phyloP scores from a whole-genome alignment of 106 monocot species.

The Dactylorhiza incarnata region DNA sequence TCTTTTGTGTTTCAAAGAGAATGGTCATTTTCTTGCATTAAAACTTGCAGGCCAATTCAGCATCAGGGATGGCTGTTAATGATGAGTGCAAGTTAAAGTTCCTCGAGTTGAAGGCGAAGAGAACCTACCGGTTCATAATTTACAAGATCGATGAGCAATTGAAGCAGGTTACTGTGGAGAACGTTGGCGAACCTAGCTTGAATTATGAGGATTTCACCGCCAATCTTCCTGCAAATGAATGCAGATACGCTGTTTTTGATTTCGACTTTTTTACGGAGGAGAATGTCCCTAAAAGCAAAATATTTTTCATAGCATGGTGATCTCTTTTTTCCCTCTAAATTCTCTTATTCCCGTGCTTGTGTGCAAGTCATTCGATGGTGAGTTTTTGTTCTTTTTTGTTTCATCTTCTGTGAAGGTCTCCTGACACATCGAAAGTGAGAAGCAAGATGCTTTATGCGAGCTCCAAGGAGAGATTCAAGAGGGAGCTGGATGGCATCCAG shows the following conservation, averaged over 20 bases:
- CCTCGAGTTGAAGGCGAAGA: conserved; percentile 7
- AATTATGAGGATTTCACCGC: conserved; percentile 18
- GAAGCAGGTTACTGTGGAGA: conserved; percentile 18
- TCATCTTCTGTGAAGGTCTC: neutral
- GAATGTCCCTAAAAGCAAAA: conserved; percentile 11
- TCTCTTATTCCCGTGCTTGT: neutral
- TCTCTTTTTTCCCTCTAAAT: neutral
- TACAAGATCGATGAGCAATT: conserved; percentile 21
- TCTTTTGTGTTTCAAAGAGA: neutral
- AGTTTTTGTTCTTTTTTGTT: neutral
- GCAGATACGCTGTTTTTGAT: conserved; percentile 22
- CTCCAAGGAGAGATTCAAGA: conserved; percentile 11
- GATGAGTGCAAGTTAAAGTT: conserved; percentile 6
- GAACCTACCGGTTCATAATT: conserved; percentile 7
- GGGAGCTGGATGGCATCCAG: conserved; percentile 10
- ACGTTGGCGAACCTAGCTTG: conserved; percentile 15
- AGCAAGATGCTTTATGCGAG: conserved; percentile 10
- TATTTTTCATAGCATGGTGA: conserved; percentile 14
- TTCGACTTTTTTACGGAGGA: conserved; percentile 17
- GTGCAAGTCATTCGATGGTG: neutral
- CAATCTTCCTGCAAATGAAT: conserved; percentile 15
- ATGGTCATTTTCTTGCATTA: neutral
- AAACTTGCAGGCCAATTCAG: conserved; percentile 4
- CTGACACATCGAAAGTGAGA: conserved; percentile 9
- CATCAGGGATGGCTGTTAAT: conserved; percentile 4